Conservation (phyloP, 495 filamentous ascomycete genomes). For the Podospora conica region DNA sequence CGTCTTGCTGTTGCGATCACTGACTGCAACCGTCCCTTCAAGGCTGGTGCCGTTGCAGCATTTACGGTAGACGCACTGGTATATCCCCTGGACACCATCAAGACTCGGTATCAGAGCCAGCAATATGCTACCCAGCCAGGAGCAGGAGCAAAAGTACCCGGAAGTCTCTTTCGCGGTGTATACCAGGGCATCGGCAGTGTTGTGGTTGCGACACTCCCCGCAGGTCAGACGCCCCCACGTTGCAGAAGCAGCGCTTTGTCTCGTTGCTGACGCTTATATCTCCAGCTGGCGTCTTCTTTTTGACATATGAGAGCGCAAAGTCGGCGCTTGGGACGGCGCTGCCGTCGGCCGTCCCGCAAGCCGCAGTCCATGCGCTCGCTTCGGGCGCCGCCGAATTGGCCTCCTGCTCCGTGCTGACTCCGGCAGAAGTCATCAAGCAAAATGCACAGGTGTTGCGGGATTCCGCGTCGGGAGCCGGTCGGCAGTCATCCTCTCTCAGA, state of each 20-base stretch:
- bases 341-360: slow-evolving; percentile 47
- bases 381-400: slow-evolving; percentile 72
- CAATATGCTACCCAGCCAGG: slow-evolving; percentile 54
- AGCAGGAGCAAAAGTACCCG: slow-evolving; percentile 43
- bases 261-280: not conserved
- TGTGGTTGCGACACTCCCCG: slow-evolving; percentile 79
- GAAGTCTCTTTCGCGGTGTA: slow-evolving; percentile 61
- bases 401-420: slow-evolving; percentile 78
- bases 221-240: slow-evolving; percentile 46
- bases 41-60: slow-evolving; percentile 79
- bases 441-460: slow-evolving; percentile 69
- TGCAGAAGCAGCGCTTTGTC: not conserved
- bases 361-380: slow-evolving; percentile 61
- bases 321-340: slow-evolving; percentile 34
- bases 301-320: slow-evolving; percentile 76
- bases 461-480: not conserved
- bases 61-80: slow-evolving; percentile 74
- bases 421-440: slow-evolving; percentile 88
- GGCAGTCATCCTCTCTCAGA: slow-evolving; percentile 35
- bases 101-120: slow-evolving; percentile 76
- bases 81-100: slow-evolving; percentile 80
- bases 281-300: slow-evolving; percentile 84
- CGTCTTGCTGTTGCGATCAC: not conserved
- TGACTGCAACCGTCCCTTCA: not conserved
- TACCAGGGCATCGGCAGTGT: slow-evolving; percentile 89